Base-by-base conservation (phyloP, 495 filamentous ascomycete genomes). In the Hypoxylon intermedium region DNA sequence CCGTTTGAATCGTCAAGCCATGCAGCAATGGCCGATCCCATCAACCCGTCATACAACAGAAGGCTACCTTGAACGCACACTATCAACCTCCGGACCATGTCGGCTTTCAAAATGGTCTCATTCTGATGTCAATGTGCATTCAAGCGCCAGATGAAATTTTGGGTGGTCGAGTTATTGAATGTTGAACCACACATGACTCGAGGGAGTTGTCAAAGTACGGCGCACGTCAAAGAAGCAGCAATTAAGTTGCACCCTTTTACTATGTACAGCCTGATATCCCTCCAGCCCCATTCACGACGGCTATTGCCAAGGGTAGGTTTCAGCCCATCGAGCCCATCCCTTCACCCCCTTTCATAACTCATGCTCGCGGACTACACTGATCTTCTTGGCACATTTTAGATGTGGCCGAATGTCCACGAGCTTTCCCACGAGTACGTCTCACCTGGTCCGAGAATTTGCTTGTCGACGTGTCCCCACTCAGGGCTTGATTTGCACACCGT, bases 401-500 rank as follows among this genome's bases (percentile, higher is more conserved):
- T 31, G 5, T 58, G 64, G n/a, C 73, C 68, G 58, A 80, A 79
- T 6, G 75, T 78, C 78, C 77, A 80, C 41, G 78, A 79, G 56
- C 77, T 79, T 58, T 77, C 72, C 78, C 75, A 78, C n/a, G 60
- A 70, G 60, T 79, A 79, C 26, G 34, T 69, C 67, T 76, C 50
- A 4, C 79, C 79, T 6, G 86, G 85, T 1, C 82, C 79, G 48
- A 74, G 84, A 52, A 90, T 80, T 74, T 88, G 82, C 54, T 79
- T 73, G 12, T 73, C 73, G 34, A 74, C 54, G 36, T 86, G 85
- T 9, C 83, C 84, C 89, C 89, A 93, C 71, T 90, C 78, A 9
- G 89, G 89, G 30, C 77, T 80, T 31, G n/a, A 20, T 33, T 37
- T 16, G 58, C 53, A 30, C 9, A 24, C 6, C 11, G 57, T 75